Base-by-base conservation (phyloP, 2,329 filamentous ascomycete species). In the Colletotrichum orchidophilum region DNA sequence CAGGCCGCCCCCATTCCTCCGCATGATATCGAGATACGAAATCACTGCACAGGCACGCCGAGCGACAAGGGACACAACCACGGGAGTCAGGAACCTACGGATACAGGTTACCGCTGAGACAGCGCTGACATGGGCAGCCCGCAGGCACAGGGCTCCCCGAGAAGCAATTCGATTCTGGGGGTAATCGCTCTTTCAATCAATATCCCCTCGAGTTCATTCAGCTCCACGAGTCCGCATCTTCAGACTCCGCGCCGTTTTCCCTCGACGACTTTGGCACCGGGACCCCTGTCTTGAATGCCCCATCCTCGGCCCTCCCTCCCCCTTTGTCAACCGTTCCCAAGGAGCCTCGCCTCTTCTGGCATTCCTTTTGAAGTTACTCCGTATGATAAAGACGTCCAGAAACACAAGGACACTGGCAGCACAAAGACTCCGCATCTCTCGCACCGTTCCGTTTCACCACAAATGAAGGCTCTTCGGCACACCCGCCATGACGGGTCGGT, bases 361-460 rank as follows among this genome's bases (percentile, higher is more conserved):
- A 27, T 42, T 31, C 58, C 33, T 55, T 7, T 8, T 42, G 18
- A 42, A 42, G 39, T 42, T 67, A n/a, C n/a, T n/a, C n/a, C n/a
- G n/a, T n/a, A 3, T 66, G 11, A 66, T 50, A 33, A 58, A 33
- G 27, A 55, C 26, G 46, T 33, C n/a, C 42, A 29, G n/a, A 71
- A 50, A 68, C 49, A 27, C 50, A 63, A 68, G 68, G 58, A 54
- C 58, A 42, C 33, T 21, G 39, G 58, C 58, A 63, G 68, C 68
- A 68, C 64, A 63, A 68, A 54, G 58, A 59, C 68, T 71, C 68
- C 64, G 64, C 68, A 68, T 26, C 63, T 33, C 67, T 55, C 49
- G 63, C 67, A 35, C 63, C 58, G 57, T 71, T 68, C 46, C 11
- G 68, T 71, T 63, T 71, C 68, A 71, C 64, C 53, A 54, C 68